Evolutionary conservation across 2,329 filamentous ascomycete genomes (phyloP).

Genomic region (Bipolaris bicolor): DNA sequence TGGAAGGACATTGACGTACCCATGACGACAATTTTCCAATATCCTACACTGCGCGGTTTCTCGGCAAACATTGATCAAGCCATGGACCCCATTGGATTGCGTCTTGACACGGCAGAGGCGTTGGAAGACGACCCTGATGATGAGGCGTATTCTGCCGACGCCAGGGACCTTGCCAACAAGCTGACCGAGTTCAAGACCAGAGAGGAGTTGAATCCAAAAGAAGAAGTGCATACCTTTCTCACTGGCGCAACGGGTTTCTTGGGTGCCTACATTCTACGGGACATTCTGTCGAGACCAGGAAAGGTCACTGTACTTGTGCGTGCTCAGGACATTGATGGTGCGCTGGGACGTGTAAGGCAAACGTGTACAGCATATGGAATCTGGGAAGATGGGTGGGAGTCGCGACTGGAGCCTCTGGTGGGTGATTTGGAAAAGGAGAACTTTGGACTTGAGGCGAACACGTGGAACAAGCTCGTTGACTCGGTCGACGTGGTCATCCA

Average conservation of each 20-base stretch:
- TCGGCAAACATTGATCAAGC: constrained; percentile 59
- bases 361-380: constrained; percentile 79
- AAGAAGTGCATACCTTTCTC: constrained; percentile 71
- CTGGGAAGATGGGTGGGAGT: constrained; percentile 73
- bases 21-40: constrained; percentile 73
- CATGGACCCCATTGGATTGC: constrained; percentile 56
- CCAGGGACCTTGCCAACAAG: constrained; percentile 57
- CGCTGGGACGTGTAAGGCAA: constrained; percentile 67
- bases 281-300: constrained; percentile 70
- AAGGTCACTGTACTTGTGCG: constrained; percentile 79
- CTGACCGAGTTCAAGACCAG: constrained; percentile 51
- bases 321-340: constrained; percentile 65
- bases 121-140: constrained; percentile 57
- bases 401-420: constrained; percentile 69
- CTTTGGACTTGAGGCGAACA: constrained; percentile 71
- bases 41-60: constrained; percentile 66
- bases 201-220: constrained; percentile 50
- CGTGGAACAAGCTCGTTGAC: constrained; percentile 69
- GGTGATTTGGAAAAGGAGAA: constrained; percentile 76
- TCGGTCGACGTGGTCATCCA: constrained; percentile 74
- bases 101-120: constrained; percentile 48
- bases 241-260: constrained; percentile 92
- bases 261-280: constrained; percentile 78
- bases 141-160: constrained; percentile 60
- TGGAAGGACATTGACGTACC: constrained; percentile 69